These are phyloP conservation scores for Fomitopsis serialis DNA, from an alignment of 768 basidiomycete genomes.

Conservation along the genomic window DNA sequence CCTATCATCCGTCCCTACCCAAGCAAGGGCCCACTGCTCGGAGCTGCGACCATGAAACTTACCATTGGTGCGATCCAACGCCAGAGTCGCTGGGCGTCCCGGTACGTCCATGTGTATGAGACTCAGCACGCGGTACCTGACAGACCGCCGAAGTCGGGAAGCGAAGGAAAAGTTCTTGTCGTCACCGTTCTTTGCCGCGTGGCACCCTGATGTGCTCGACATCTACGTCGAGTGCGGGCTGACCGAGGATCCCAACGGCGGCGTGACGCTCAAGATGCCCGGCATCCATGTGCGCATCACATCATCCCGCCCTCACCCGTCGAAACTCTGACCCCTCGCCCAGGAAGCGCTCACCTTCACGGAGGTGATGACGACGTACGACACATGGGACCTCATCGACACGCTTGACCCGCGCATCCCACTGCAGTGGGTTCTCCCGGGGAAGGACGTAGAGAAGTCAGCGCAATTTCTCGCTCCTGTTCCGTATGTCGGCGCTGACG, in stretches of 20 bases:
- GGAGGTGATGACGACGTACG: conserved; percentile 32
- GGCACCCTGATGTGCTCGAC: conserved; percentile 61
- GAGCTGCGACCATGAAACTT: background rate
- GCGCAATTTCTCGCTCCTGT: conserved; percentile 9
- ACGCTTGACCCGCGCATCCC: conserved; percentile 44
- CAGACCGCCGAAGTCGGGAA: conserved; percentile 42
- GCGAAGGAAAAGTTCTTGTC: conserved; percentile 44
- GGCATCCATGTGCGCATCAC: conserved; percentile 34
- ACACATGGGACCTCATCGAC: conserved; percentile 31
- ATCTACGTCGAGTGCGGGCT: conserved; percentile 59
- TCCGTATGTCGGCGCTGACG: background rate
- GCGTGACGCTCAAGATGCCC: conserved; percentile 59
- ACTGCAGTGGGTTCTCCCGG: conserved; percentile 53
- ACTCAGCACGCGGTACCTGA: background rate
- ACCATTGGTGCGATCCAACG: conserved; percentile 47
- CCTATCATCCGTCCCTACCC: conserved; percentile 48
- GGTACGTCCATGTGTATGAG: conserved; percentile 29
- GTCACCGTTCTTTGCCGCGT: conserved; percentile 63
- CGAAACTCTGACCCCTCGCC: too few species aligned
- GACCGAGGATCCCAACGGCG: conserved; percentile 30
- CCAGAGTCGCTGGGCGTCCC: conserved; percentile 57
- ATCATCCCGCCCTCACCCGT: background rate
- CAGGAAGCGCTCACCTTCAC: conserved; percentile 56
- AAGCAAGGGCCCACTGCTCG: background rate
- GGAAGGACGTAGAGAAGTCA: conserved; percentile 31